Conservation (phyloP, 1,139 yeast species). For the Scheffersomyces segobiensis region DNA sequence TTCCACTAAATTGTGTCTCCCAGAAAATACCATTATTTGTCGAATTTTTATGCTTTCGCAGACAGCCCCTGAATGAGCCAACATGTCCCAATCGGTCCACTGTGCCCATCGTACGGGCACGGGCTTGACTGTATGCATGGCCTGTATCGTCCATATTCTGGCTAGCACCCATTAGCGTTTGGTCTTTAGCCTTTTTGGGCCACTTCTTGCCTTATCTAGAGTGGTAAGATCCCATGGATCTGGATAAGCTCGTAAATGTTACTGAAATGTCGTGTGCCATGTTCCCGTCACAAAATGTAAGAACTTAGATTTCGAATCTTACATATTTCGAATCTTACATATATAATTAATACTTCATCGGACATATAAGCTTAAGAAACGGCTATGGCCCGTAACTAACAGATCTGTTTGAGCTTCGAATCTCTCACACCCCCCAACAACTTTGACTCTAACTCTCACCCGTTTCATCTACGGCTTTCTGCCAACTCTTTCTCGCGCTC, state of each 20-base stretch:
- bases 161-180: neutral
- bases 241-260: neutral
- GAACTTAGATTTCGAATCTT: no score
- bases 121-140: neutral
- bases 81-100: neutral
- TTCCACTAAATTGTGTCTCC: neutral
- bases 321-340: no score
- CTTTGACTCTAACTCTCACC: no score
- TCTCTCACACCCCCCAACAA: neutral
- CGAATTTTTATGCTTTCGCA: neutral
- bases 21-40: neutral
- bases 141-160: neutral
- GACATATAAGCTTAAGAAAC: neutral
- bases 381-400: neutral
- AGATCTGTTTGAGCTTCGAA: neutral
- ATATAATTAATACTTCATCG: neutral
- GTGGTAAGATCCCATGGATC: neutral
- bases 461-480: no score
- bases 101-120: neutral
- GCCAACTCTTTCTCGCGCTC: no score
- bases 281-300: no score
- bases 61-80: neutral
- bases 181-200: neutral
- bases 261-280: neutral
- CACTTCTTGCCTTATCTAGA: neutral